Evolutionary conservation across 495 filamentous ascomycete species (phyloP).

Genomic region (Penicillium diatomitis): DNA sequence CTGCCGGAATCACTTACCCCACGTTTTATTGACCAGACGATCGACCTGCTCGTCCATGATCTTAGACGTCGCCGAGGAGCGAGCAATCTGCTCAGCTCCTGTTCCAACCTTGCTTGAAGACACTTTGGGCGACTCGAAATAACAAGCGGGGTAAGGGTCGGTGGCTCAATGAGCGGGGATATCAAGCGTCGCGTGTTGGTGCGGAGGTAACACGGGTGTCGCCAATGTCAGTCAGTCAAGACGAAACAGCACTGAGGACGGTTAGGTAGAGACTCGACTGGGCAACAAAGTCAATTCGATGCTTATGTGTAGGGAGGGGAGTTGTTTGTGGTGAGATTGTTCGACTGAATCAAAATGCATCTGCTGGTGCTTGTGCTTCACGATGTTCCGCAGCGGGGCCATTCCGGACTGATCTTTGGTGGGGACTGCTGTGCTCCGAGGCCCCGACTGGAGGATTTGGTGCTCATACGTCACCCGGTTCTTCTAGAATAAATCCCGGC

Average conservation of each 20-base stretch:
- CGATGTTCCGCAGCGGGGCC: constrained; percentile 10
- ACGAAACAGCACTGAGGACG: neutral
- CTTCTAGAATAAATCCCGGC: neutral
- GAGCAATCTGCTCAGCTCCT: neutral
- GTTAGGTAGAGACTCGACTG: too few relatives aligned
- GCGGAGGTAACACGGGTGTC: neutral
- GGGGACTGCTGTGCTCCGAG: constrained; percentile 25
- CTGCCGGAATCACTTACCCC: constrained; percentile 37
- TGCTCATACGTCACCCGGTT: constrained; percentile 11
- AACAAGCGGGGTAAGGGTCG: neutral
- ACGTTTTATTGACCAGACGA: constrained; percentile 60
- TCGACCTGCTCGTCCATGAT: constrained; percentile 65
- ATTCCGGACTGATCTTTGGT: constrained; percentile 12
- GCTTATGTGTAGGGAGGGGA: neutral
- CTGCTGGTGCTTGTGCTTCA: neutral
- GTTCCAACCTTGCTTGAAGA: neutral
- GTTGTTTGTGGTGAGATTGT: neutral
- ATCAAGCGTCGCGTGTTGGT: constrained; percentile 10
- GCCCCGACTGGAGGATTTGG: neutral
- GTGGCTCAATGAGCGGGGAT: neutral
- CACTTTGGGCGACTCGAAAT: neutral
- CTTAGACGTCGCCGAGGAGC: neutral
- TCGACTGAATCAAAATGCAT: constrained; percentile 5
- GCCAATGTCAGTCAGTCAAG: neutral
- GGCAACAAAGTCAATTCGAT: too few relatives aligned